Conservation (phyloP, 257 asterid genomes). For the Mitragyna speciosa region DNA sequence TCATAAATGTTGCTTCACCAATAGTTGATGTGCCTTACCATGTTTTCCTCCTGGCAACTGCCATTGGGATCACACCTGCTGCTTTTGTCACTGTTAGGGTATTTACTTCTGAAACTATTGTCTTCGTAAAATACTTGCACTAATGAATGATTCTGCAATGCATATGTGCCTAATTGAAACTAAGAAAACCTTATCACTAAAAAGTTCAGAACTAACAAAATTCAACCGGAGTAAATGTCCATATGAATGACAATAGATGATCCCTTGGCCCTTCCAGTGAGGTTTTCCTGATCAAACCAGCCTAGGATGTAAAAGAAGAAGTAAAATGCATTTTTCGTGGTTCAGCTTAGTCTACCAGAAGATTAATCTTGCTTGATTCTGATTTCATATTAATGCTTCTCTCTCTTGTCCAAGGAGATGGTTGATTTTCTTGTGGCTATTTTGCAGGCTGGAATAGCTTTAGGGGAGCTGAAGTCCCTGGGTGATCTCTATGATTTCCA, state of each 20-base stretch:
- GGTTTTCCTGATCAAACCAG: not conserved
- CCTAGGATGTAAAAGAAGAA: not conserved
- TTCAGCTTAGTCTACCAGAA: not conserved
- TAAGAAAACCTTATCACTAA: not conserved
- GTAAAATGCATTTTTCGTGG: not conserved
- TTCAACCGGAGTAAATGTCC: not conserved
- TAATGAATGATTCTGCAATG: not conserved
- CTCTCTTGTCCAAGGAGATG: no score
- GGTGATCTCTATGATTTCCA: slow-evolving; percentile 91
- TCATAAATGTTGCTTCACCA: slow-evolving; percentile 94
- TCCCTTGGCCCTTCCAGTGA: not conserved
- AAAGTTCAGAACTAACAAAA: not conserved
- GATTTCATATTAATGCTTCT: no score
- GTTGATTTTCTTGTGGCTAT: not conserved
- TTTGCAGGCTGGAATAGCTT: slow-evolving; percentile 85
- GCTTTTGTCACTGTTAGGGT: slow-evolving; percentile 95
- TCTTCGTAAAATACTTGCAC: not conserved
- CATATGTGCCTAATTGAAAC: not conserved
- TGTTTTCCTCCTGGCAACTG: slow-evolving; percentile 79
- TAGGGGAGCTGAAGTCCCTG: slow-evolving; percentile 82
- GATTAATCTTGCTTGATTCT: not conserved
- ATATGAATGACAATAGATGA: not conserved
- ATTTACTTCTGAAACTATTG: slow-evolving; percentile 23
- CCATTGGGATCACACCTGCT: slow-evolving; percentile 89
- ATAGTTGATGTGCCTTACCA: slow-evolving; percentile 91